These are phyloP conservation scores for Leccinum rimulosum DNA, from an alignment of 768 basidiomycete species.

Conservation along the genomic window DNA sequence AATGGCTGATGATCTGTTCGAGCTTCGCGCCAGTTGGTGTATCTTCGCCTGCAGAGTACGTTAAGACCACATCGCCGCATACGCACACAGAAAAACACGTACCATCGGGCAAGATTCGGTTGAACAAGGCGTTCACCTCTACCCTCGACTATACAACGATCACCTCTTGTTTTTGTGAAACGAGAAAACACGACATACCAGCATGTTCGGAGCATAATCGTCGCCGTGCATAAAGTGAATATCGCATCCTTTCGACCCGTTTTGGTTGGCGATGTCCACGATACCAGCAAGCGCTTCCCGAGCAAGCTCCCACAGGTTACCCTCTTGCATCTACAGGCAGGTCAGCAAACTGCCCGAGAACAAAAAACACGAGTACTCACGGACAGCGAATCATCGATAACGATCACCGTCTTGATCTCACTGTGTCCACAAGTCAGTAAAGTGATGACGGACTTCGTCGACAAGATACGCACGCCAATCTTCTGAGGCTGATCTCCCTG, in stretches of 20 bases:
- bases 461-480: constrained; percentile 28
- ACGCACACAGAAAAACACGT: not conserved
- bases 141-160: constrained; percentile 16
- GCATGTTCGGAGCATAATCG: constrained; percentile 30
- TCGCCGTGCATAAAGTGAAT: constrained; percentile 41
- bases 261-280: too few species aligned
- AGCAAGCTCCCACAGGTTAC: constrained; percentile 37
- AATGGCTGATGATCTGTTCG: constrained; percentile 35
- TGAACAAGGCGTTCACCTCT: constrained; percentile 26
- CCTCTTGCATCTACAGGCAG: constrained; percentile 38
- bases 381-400: constrained; percentile 42
- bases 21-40: constrained; percentile 40
- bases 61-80: not conserved
- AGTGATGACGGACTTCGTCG: not conserved
- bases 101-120: constrained; percentile 25
- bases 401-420: constrained; percentile 41
- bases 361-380: constrained; percentile 13
- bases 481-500: constrained; percentile 21
- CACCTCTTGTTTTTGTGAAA: not conserved
- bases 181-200: constrained; percentile 3
- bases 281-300: constrained; percentile 42
- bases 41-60: constrained; percentile 26
- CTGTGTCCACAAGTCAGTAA: constrained; percentile 17
- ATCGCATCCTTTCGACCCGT: constrained; percentile 40
- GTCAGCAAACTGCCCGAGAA: not conserved